A percentile compares a stretch with the other conserved stretches of the same genome.
These are phyloP conservation scores for Botrytis porri DNA, from an alignment of 2,329 filamentous ascomycete genomes.

Conservation along the genomic window DNA sequence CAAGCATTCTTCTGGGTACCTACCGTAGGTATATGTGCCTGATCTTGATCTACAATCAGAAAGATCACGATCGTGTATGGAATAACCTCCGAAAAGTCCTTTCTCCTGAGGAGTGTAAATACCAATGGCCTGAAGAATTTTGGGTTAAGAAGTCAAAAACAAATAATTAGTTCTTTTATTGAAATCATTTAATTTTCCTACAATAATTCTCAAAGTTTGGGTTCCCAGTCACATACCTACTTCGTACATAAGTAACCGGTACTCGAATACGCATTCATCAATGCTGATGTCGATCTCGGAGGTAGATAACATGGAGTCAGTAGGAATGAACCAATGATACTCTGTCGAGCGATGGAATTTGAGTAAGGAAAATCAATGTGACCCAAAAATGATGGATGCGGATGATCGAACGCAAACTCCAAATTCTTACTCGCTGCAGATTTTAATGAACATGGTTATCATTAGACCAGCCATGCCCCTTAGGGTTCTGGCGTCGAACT, in stretches of 20 bases:
- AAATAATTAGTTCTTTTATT: background rate
- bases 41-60: background rate
- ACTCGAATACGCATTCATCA: no score
- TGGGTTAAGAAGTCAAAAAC: background rate
- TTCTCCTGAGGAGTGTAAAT: background rate
- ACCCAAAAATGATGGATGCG: background rate
- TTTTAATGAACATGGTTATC: no score
- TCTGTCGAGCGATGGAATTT: no score
- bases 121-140: background rate
- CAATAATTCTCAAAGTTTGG: no score
- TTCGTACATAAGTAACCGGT: no score
- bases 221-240: no score
- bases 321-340: background rate
- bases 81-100: background rate
- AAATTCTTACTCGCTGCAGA: background rate
- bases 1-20: background rate
- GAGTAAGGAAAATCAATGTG: background rate
- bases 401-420: background rate
- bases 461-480: no score
- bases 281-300: background rate
- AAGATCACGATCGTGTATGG: background rate
- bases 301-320: no score
- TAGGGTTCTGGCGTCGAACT: no score
- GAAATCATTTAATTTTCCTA: background rate
- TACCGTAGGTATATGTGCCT: no score